Conservation (phyloP, 768 basidiomycete genomes). For the Collybia sp. region DNA sequence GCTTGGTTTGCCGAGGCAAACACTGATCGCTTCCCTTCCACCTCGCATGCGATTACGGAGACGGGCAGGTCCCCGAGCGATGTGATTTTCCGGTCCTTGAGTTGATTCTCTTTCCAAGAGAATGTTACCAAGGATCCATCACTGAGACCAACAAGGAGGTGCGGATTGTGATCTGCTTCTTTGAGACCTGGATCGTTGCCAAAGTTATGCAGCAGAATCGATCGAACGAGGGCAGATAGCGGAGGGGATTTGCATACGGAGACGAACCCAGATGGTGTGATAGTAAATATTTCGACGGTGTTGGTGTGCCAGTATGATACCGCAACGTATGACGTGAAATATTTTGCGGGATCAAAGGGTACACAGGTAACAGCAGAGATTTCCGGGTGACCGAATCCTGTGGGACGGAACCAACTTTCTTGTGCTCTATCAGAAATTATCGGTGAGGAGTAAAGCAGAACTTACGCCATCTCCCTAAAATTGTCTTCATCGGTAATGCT, state of each 20-base stretch:
- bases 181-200: slow-evolving; percentile 29
- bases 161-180: slow-evolving; percentile 34
- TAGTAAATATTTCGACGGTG: slow-evolving; percentile 49
- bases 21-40: slow-evolving; percentile 51
- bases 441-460: background rate
- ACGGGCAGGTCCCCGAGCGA: slow-evolving; percentile 69
- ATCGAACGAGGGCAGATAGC: slow-evolving; percentile 42
- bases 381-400: slow-evolving; percentile 29
- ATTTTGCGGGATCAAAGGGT: slow-evolving; percentile 43
- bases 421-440: background rate
- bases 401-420: background rate
- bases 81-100: slow-evolving; percentile 51
- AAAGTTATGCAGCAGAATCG: slow-evolving; percentile 55
- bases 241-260: slow-evolving; percentile 29
- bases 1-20: slow-evolving; percentile 72
- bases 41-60: slow-evolving; percentile 45
- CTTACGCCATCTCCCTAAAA: slow-evolving; percentile 27
- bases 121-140: slow-evolving; percentile 70
- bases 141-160: slow-evolving; percentile 69
- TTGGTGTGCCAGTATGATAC: slow-evolving; percentile 80
- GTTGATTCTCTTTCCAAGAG: slow-evolving; percentile 36
- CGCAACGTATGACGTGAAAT: slow-evolving; percentile 43
- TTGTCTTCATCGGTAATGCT: slow-evolving; percentile 36
- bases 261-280: slow-evolving; percentile 18
- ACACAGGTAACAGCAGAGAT: slow-evolving; percentile 69